Base-by-base conservation (phyloP, 2,329 filamentous ascomycete genomes). In the Alternaria ventricosa region DNA sequence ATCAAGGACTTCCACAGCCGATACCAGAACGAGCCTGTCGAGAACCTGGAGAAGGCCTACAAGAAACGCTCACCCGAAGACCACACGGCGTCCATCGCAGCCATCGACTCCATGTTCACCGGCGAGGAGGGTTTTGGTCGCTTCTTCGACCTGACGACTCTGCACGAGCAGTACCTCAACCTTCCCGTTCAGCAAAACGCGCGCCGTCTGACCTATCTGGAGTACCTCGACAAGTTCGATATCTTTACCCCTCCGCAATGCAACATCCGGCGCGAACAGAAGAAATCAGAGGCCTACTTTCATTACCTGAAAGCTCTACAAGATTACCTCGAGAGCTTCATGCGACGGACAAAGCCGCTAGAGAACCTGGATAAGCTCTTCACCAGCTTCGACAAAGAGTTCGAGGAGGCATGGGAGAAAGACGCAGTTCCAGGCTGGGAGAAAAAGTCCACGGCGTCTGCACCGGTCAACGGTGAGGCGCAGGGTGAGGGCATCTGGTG, bases 21-120 rank as follows among this genome's bases (percentile, higher is more conserved):
- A 72, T 97, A 99, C 75, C 95, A 95, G 1, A 96, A 97, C 81
- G 93, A 97, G 78, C 93, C 92, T 28, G 92, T 97, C 51, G 96
- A 99, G 80, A 97, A 98, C 73, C 89, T 97, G 13, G 96, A 99
- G 82, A 89, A 91, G 71, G 92, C 94, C 36, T 99, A 99, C 84
- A 93, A 94, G 79, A 87, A 89, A 75, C 88, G 87, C 61, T 83
- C 86, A 45, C 87, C 86, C 12, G 89, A 89, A 46, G 90, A 91
- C 68, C 87, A 89, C 54, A 75, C 73, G 5, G 88, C 91, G 50
- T 83, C 86, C 1, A 80, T 87, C 60, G 88, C 88, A 46, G 88
- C 94, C 56, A 90, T 97, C 51, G 95, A 98, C 76, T 89, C 89
- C 61, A 91, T 98, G 84, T 99, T 99, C 80, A 97, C 94, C 0